Percentiles rank a stretch among this genome's conserved stretches.
Conservation (phyloP, 106 monocot genomes). For the Dioscorea dumetorum region DNA sequence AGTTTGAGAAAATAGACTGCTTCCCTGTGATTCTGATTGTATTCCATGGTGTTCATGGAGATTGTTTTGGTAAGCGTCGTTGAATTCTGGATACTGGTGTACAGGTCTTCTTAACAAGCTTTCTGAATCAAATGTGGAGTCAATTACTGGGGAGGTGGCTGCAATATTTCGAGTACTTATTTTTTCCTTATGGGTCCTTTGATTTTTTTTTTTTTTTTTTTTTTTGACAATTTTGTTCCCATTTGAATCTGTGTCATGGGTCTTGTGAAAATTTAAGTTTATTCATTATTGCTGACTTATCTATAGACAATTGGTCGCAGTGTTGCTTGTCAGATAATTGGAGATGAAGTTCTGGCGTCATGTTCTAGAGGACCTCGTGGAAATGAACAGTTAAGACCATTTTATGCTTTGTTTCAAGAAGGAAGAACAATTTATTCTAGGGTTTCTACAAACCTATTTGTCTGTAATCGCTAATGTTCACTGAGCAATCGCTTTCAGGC, state of each 20-base stretch:
- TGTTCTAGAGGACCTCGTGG: constrained; percentile 58
- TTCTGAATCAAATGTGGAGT: constrained; percentile 74
- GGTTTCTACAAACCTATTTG: background rate
- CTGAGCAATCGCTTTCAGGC: no score
- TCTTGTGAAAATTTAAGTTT: background rate
- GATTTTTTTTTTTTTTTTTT: no score
- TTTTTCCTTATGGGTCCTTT: background rate
- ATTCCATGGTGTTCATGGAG: background rate
- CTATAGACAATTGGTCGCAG: constrained; percentile 70
- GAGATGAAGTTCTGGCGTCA: constrained; percentile 59
- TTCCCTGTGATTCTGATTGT: background rate
- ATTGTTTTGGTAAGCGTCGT: background rate
- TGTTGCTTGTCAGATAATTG: constrained; percentile 61
- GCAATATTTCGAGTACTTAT: constrained; percentile 54
- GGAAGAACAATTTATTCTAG: background rate
- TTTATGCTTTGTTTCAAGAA: constrained; percentile 6
- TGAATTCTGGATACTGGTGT: background rate
- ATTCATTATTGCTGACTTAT: constrained; percentile 7
- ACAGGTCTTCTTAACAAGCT: constrained; percentile 71
- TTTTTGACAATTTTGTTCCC: background rate
- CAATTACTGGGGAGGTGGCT: constrained; percentile 68
- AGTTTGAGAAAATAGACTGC: background rate
- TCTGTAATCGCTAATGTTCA: no score
- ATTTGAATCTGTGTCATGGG: no score
- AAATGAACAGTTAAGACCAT: constrained; percentile 71